Percentiles rank a stretch among this genome's conserved stretches.
Conservation (phyloP, 129 eudicot species). For the Arctium lappa region DNA sequence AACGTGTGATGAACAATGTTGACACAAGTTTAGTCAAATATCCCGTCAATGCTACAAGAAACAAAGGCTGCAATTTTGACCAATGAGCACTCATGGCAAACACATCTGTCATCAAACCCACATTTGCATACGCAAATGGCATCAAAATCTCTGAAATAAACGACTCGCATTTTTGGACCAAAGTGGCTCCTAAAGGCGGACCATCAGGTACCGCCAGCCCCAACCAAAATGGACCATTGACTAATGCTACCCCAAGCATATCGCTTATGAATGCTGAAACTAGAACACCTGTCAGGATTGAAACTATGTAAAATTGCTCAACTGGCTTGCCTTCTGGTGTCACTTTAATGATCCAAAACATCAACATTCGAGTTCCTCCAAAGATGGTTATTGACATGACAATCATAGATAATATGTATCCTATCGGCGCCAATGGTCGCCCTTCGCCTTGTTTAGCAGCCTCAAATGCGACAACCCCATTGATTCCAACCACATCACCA, state of each 20-base stretch:
- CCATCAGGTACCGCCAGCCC: constrained; percentile 91
- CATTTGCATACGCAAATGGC: constrained; percentile 68
- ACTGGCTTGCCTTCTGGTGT: constrained; percentile 85
- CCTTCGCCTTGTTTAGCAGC: constrained; percentile 71
- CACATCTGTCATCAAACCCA: constrained; percentile 65
- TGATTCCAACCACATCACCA: constrained; percentile 61
- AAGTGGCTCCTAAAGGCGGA: constrained; percentile 80
- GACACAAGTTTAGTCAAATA: constrained; percentile 49
- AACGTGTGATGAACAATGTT: constrained; percentile 41
- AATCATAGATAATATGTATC: constrained; percentile 41
- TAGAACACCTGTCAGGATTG: constrained; percentile 54
- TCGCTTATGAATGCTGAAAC: constrained; percentile 57
- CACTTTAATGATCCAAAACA: constrained; percentile 55
- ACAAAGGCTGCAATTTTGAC: constrained; percentile 50
- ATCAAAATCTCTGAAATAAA: constrained; percentile 51
- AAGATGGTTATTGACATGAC: constrained; percentile 16
- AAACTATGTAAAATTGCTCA: constrained; percentile 57
- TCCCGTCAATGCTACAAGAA: constrained; percentile 42
- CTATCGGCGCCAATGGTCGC: constrained; percentile 42
- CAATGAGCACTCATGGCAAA: constrained; percentile 46
- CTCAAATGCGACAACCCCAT: constrained; percentile 52
- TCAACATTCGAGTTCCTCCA: constrained; percentile 41
- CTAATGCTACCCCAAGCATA: constrained; percentile 62
- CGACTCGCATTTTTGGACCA: constrained; percentile 70
- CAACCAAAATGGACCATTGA: constrained; percentile 80